These are phyloP conservation scores for Cordyceps tenuipes DNA, from an alignment of 2,329 filamentous ascomycete species.

Conservation along the genomic window DNA sequence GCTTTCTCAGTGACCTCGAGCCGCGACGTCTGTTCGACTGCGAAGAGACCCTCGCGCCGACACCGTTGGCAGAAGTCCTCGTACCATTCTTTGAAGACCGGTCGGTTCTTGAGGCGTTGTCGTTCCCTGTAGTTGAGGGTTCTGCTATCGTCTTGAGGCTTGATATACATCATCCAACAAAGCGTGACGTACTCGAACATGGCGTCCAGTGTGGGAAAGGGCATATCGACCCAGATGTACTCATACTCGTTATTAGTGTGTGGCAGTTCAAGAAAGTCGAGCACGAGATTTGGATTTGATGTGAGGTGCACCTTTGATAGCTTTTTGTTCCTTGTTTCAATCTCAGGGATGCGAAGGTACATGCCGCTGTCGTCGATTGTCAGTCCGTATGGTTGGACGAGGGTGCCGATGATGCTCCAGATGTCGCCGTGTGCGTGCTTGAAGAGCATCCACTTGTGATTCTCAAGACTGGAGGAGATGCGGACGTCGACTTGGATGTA, in stretches of 20 bases:
- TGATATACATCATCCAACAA: conserved; percentile 50
- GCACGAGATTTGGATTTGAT: conserved; percentile 42
- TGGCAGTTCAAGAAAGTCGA: conserved; percentile 57
- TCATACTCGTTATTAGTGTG: conserved; percentile 16
- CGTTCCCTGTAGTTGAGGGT: conserved; percentile 47
- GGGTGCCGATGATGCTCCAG: conserved; percentile 56
- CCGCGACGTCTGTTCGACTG: conserved; percentile 24
- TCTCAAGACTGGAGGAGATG: conserved; percentile 34
- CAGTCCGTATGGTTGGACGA: conserved; percentile 57
- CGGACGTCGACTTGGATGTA: conserved; percentile 65
- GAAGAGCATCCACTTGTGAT: conserved; percentile 57
- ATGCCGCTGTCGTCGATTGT: conserved; percentile 56
- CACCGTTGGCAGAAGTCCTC: conserved; percentile 53
- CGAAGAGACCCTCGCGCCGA: conserved; percentile 30
- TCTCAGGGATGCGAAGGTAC: conserved; percentile 57
- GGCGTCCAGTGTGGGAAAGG: conserved; percentile 45
- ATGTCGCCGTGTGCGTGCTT: conserved; percentile 64
- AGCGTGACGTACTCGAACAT: conserved; percentile 54
- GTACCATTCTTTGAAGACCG: conserved; percentile 52
- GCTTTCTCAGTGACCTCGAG: conserved; percentile 43
- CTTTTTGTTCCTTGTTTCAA: conserved; percentile 51
- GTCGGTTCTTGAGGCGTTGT: conserved; percentile 44
- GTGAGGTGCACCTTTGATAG: conserved; percentile 53
- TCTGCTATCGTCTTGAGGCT: conserved; percentile 20
- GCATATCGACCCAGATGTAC: conserved; percentile 35